Evolutionary conservation across 495 filamentous ascomycete genomes (phyloP), one percentile per base, ranked within the genome.

Genomic region (Xylaria scruposa): DNA sequence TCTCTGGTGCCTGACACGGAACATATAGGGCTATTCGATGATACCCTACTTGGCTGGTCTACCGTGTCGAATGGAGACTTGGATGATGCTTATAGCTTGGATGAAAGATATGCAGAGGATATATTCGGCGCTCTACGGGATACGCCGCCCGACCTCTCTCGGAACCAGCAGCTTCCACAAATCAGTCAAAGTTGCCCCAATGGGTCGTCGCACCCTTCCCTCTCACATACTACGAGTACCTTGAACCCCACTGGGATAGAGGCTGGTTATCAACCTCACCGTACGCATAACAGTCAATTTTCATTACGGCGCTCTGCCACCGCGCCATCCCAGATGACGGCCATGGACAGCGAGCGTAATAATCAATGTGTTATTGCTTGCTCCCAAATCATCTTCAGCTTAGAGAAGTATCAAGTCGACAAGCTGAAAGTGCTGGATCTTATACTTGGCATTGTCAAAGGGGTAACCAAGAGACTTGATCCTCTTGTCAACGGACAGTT

Each of bases 401-500:
- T 53, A 26, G 49, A 53, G 21, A 53, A 53, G 9, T 53, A 53
- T 26, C 49, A 53, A 26, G 49, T 21, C 49, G 49, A 53, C 49
- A 53, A 53, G 49, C 49, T 53, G 49, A 53, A 53, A 53, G 49
- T 53, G 49, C 49, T 53, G 49, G 49, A 53, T 53, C 19, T 53
- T 53, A 53, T 53, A 53, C 49, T 53, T n/a, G 49, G 49, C n/a
- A 53, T 53, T 21, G 49, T 53, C 9, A 53, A 53, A 53, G 49
- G 49, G 49, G 49, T 53, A 26, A 53, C 21, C 21, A 53, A 17
- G 6, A n/a, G 6, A 26, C 49, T 53, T n/a, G 49, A 53, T n/a
- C 49, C 49, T 53, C 49, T 53, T n/a, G 49, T 53, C n/a, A 53
- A 53, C n/a, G 49, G 49, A 53, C 49, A 53, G 49, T 53, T 53